Base-by-base conservation (phyloP, 1,284 basidiomycete species). In the Ceratobasidium sp. region DNA sequence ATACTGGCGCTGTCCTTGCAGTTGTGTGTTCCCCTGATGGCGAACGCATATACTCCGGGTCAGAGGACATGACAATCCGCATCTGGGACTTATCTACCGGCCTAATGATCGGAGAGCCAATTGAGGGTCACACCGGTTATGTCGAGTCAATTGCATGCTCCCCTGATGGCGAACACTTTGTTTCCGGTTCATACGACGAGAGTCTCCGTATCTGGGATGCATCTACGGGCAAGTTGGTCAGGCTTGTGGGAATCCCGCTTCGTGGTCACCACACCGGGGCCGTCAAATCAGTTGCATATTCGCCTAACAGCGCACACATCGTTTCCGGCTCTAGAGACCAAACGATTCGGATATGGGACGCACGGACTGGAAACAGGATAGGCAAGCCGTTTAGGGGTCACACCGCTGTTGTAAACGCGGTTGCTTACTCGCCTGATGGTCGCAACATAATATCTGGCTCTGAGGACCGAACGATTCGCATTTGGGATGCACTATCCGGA, bases 401-500 rank as follows among this genome's bases (percentile, higher is more conserved):
- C 46, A 22, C 11, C n/a, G 29, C 19, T 25, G n/a, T 4, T 22
- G 29, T 69, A 6, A 69, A 17, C 49, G 25, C 66, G 37, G 66
- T 69, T 25, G 66, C 66, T 19, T 69, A 25, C 37, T 69, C 66
- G 0, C 46, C 44, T 13, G 49, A 54, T 29, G 29, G 66, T 17
- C 11, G 19, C 5, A 15, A 6, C 5, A 34, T 76, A 34, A 62
- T 40, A 17, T 76, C 73, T 34, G 73, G 62, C 9, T 76, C 73
- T 11, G 15, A 40, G 17, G 69, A 73, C 46, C 22, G 67, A 17
- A 54, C 61, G 7, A 54, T 76, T 46, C 34, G 51, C 19, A 29
- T 67, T 22, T 76, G 73, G 73, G 56, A 59, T 17, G 17, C 17
- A 15, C 25, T 29, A 22, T n/a, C n/a, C 17, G 22, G 29, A 15